Evolutionary conservation across 352 stramenopile species (phyloP).

Genomic region (Pythium folliculosum): DNA sequence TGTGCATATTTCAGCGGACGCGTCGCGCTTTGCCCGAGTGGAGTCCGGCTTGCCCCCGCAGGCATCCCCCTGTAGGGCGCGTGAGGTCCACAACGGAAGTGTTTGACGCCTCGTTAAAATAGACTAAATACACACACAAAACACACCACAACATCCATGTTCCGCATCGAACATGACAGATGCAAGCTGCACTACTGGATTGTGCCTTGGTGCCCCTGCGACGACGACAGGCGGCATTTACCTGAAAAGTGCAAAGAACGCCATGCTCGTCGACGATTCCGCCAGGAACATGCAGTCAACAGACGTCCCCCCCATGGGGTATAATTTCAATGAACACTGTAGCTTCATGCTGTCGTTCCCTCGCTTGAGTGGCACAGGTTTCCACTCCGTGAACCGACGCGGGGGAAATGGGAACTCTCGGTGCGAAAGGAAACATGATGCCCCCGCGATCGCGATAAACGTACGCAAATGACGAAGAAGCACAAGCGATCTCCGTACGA

Average conservation of each 20-base stretch:
- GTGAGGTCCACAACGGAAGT: not conserved
- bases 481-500: conserved; percentile 29
- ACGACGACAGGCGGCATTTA: too few species aligned
- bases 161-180: not conserved
- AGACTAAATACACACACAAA: conserved; percentile 22
- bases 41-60: not conserved
- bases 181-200: not conserved
- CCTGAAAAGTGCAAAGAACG: not conserved
- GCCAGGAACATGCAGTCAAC: not conserved
- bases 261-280: not conserved
- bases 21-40: not conserved
- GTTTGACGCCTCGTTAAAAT: conserved; percentile 6
- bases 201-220: too few species aligned
- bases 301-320: not conserved
- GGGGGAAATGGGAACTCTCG: not conserved
- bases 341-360: not conserved
- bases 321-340: not conserved
- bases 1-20: conserved; percentile 4
- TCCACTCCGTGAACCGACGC: not conserved
- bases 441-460: not conserved
- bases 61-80: not conserved
- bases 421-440: not conserved
- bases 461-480: conserved; percentile 19
- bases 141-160: not conserved
- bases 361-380: not conserved